phyloP scores from a whole-genome alignment of 2,329 filamentous ascomycete species.

The Fonsecaea pedrosoi region DNA sequence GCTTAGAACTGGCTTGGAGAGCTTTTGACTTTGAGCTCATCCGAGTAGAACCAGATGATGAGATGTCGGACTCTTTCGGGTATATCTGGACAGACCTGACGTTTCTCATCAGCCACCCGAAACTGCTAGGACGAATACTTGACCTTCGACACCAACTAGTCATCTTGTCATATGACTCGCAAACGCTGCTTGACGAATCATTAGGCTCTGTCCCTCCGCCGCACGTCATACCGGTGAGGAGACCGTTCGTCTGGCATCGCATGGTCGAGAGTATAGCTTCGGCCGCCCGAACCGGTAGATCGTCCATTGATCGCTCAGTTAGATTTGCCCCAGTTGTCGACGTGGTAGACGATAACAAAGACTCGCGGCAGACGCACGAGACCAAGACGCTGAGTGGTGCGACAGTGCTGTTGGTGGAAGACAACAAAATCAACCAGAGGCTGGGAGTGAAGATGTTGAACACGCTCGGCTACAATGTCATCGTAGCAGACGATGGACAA shows the following conservation, averaged over 20 bases:
- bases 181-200: slow-evolving; percentile 37
- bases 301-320: slow-evolving; percentile 35
- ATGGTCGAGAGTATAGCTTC: slow-evolving; percentile 39
- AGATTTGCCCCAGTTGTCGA: slow-evolving; percentile 42
- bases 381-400: slow-evolving; percentile 46
- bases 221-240: slow-evolving; percentile 40
- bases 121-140: slow-evolving; percentile 35
- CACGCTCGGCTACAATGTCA: slow-evolving; percentile 69
- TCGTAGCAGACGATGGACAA: slow-evolving; percentile 49
- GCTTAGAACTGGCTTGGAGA: slow-evolving; percentile 40
- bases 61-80: slow-evolving; percentile 38
- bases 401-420: slow-evolving; percentile 71
- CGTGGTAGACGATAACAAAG: slow-evolving; percentile 35
- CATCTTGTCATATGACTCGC: slow-evolving; percentile 42
- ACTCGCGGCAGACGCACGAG: slow-evolving; percentile 27
- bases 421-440: slow-evolving; percentile 55
- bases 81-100: slow-evolving; percentile 42
- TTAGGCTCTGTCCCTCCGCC: slow-evolving; percentile 35
- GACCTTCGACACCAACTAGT: slow-evolving; percentile 38
- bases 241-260: slow-evolving; percentile 43
- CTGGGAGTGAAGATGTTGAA: slow-evolving; percentile 71
- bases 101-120: slow-evolving; percentile 36
- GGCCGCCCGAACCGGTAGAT: slow-evolving; percentile 21
- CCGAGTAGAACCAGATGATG: slow-evolving; percentile 30
- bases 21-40: slow-evolving; percentile 38